These are phyloP conservation scores for Pyrus pyrifolia DNA, from an alignment of 306 rosid genomes.

Conservation along the genomic window DNA sequence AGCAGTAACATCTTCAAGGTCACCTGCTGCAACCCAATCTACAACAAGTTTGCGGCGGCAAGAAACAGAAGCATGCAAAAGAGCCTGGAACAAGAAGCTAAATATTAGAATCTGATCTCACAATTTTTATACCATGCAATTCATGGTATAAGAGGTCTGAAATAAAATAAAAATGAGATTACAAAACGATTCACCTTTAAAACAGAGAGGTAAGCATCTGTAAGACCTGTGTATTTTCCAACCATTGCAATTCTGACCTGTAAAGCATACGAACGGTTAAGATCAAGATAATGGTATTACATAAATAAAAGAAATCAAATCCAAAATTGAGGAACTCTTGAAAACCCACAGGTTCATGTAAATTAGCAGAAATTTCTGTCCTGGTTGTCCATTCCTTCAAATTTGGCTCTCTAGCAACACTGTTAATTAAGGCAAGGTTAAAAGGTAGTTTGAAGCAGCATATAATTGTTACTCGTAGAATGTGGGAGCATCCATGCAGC, in stretches of 20 bases:
- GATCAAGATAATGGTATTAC: not conserved
- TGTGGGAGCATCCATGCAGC: conserved; percentile 2
- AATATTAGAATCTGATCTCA: conserved; percentile 16
- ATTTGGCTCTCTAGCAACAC: conserved; percentile 48
- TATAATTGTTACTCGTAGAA: conserved; percentile 1
- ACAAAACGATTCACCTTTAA: conserved; percentile 42
- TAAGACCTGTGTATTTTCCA: conserved; percentile 83
- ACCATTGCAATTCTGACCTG: conserved; percentile 95
- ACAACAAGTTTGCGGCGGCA: conserved; percentile 52
- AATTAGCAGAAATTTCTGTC: conserved; percentile 47
- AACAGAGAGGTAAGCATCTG: conserved; percentile 86
- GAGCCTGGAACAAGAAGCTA: conserved; percentile 49
- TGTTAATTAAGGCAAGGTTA: conserved; percentile 26
- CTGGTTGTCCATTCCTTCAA: conserved; percentile 66
- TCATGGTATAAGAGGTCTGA: not conserved
- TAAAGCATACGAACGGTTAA: not conserved
- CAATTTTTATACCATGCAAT: not conserved
- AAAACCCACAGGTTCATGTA: conserved; percentile 46
- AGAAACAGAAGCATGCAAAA: conserved; percentile 75
- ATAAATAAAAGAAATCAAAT: not conserved
- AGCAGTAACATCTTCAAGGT: conserved; percentile 59
- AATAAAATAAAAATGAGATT: not conserved
- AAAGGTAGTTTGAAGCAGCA: not conserved
- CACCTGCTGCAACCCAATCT: conserved; percentile 81
- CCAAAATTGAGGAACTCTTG: conserved; percentile 7